Conservation (phyloP, 2,329 filamentous ascomycete species). For the Albophoma yamanashiensis region DNA sequence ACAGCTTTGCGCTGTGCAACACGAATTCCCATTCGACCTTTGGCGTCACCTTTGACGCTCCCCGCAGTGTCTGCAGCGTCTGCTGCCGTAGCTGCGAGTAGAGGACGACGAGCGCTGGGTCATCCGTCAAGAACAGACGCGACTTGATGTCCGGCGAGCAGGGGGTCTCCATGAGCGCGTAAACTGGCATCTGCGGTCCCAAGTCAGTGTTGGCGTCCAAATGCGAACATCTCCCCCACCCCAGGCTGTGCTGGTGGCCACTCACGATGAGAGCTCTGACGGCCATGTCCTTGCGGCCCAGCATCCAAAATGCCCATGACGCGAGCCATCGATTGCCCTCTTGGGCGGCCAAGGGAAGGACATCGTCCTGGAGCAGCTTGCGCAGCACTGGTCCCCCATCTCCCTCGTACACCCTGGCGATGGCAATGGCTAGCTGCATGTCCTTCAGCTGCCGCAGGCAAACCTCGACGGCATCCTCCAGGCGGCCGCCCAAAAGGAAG, state of each 20-base stretch:
- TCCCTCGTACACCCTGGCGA: slow-evolving; percentile 80
- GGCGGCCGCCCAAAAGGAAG: slow-evolving; percentile 79
- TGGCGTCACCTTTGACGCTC: slow-evolving; percentile 71
- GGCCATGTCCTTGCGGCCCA: slow-evolving; percentile 71
- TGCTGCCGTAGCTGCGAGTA: slow-evolving; percentile 79
- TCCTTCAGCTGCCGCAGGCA: slow-evolving; percentile 82
- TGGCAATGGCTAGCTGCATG: slow-evolving; percentile 78
- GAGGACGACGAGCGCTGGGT: slow-evolving; percentile 77
- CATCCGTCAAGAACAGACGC: slow-evolving; percentile 77
- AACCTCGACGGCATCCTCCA: slow-evolving; percentile 77
- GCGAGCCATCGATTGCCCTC: slow-evolving; percentile 89
- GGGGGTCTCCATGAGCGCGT: slow-evolving; percentile 59
- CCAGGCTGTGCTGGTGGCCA: slow-evolving; percentile 3
- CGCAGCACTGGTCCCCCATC: slow-evolving; percentile 66
- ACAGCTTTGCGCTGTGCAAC: slow-evolving; percentile 72
- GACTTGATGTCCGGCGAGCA: slow-evolving; percentile 60
- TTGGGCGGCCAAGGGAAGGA: slow-evolving; percentile 65
- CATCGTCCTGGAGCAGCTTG: slow-evolving; percentile 66
- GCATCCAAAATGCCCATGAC: slow-evolving; percentile 92
- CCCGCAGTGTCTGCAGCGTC: slow-evolving; percentile 71
- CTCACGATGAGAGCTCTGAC: slow-evolving; percentile 72
- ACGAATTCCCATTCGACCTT: slow-evolving; percentile 83
- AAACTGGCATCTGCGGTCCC: slow-evolving; percentile 58
- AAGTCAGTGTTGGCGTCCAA: background rate
- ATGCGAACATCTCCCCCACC: too few species aligned